Conservation (phyloP, 1,284 basidiomycete genomes). For the Acaromyces ingoldii region DNA sequence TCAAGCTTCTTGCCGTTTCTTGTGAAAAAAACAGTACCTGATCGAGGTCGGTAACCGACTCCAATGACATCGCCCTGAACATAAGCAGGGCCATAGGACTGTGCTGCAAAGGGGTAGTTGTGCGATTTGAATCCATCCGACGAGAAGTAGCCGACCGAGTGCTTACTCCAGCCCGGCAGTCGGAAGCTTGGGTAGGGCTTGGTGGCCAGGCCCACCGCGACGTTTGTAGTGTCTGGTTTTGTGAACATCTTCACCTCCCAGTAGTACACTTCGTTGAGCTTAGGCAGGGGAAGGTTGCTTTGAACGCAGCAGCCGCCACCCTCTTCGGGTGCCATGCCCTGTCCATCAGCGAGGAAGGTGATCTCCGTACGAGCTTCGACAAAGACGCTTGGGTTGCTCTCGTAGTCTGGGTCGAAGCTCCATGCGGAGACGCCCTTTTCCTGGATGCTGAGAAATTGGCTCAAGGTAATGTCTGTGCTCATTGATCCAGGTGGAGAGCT, state of each 20-base stretch:
- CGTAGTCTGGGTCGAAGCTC: slow-evolving; percentile 50
- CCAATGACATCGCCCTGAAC: slow-evolving; percentile 66
- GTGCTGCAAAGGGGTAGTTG: slow-evolving; percentile 89
- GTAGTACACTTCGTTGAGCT: slow-evolving; percentile 52
- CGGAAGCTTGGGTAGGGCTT: slow-evolving; percentile 50
- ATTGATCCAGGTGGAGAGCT: slow-evolving; percentile 28
- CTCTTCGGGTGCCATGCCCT: slow-evolving; percentile 49
- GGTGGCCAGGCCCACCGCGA: slow-evolving; percentile 45
- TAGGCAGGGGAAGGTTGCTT: slow-evolving; percentile 49
- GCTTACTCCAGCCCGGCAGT: slow-evolving; percentile 66
- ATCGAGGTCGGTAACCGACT: slow-evolving; percentile 46
- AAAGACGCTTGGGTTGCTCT: slow-evolving; percentile 45
- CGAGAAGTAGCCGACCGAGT: slow-evolving; percentile 94
- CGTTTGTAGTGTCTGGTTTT: slow-evolving; percentile 44
- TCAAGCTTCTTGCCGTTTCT: slow-evolving; percentile 48
- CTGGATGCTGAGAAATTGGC: slow-evolving; percentile 49
- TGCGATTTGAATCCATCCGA: slow-evolving; percentile 89
- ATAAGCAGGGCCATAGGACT: slow-evolving; percentile 76
- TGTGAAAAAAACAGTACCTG: slow-evolving; percentile 50
- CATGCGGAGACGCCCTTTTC: slow-evolving; percentile 51
- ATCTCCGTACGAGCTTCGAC: slow-evolving; percentile 49
- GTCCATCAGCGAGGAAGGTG: slow-evolving; percentile 47
- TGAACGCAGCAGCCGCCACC: slow-evolving; percentile 48
- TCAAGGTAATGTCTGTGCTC: slow-evolving; percentile 49
- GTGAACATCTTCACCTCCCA: slow-evolving; percentile 52